Percentiles rank a stretch among this genome's conserved stretches.
These are phyloP conservation scores for Solanum corneliomulleri DNA, from an alignment of 257 asterid genomes.

Conservation along the genomic window DNA sequence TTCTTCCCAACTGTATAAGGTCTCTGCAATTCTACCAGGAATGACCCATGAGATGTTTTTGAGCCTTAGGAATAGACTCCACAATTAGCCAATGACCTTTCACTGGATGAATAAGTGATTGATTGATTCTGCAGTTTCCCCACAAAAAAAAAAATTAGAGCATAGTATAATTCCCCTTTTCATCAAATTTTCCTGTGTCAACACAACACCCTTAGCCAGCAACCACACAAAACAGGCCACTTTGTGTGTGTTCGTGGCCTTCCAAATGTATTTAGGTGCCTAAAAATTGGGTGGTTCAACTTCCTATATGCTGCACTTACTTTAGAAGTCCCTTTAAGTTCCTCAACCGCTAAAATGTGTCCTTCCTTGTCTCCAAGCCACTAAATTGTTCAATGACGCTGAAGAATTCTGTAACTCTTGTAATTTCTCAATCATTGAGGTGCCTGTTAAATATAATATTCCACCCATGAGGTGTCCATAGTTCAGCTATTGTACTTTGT, in stretches of 20 bases:
- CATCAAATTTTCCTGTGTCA: not conserved
- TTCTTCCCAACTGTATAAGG: too few relatives aligned
- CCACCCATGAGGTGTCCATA: not conserved
- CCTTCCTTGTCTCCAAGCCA: not conserved
- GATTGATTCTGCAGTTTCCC: too few relatives aligned
- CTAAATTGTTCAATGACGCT: not conserved
- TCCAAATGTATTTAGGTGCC: not conserved
- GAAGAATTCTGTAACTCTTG: not conserved
- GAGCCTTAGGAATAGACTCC: too few relatives aligned
- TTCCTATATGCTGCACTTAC: not conserved
- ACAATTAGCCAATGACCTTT: too few relatives aligned
- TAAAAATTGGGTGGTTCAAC: not conserved
- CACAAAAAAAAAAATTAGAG: not conserved
- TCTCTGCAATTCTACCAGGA: too few relatives aligned
- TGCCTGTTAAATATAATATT: too few relatives aligned
- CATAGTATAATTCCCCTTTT: not conserved
- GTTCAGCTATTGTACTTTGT: not conserved
- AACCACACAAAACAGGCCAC: not conserved
- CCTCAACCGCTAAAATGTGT: not conserved
- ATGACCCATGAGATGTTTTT: too few relatives aligned
- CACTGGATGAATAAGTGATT: too few relatives aligned
- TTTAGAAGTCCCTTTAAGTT: not conserved
- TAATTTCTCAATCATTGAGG: not conserved
- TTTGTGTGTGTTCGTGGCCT: not conserved
- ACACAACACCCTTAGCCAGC: not conserved